These are phyloP conservation scores for Colletotrichum spaethianum DNA, from an alignment of 2,329 filamentous ascomycete species.

Conservation along the genomic window DNA sequence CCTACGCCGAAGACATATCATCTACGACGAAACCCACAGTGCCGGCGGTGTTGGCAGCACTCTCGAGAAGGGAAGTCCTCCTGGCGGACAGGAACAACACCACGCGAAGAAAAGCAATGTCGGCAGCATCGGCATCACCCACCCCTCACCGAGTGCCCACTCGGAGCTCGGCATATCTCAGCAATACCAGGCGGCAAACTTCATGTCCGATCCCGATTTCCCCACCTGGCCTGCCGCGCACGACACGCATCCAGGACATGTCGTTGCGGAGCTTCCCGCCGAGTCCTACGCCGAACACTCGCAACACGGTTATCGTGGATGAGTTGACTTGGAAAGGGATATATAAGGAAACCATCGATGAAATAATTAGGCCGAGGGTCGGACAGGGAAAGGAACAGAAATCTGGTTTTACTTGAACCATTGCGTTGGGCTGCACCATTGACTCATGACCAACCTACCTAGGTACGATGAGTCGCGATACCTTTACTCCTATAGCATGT, in stretches of 20 bases:
- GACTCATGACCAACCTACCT: neutral
- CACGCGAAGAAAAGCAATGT: neutral
- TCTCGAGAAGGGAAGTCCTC: neutral
- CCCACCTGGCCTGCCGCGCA: neutral
- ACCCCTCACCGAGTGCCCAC: neutral
- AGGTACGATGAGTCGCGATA: neutral
- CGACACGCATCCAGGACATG: neutral
- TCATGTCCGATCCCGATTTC: neutral
- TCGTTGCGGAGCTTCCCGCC: conserved; percentile 4
- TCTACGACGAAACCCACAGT: neutral
- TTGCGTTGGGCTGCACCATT: neutral
- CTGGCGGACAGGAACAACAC: neutral
- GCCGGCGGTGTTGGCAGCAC: neutral
- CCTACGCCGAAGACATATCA: conserved; percentile 2
- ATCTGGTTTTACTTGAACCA: neutral
- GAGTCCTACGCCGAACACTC: neutral
- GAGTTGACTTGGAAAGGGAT: neutral
- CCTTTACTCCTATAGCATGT: neutral
- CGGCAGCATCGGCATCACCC: neutral
- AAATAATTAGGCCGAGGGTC: neutral
- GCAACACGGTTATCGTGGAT: conserved; percentile 1
- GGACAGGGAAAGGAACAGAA: neutral
- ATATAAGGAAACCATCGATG: neutral
- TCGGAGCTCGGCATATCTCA: neutral
- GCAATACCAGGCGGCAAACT: neutral